Percentiles rank a stretch among this genome's conserved stretches.
Conservation (phyloP, 2,329 filamentous ascomycete genomes). For the Fusarium nurragi region DNA sequence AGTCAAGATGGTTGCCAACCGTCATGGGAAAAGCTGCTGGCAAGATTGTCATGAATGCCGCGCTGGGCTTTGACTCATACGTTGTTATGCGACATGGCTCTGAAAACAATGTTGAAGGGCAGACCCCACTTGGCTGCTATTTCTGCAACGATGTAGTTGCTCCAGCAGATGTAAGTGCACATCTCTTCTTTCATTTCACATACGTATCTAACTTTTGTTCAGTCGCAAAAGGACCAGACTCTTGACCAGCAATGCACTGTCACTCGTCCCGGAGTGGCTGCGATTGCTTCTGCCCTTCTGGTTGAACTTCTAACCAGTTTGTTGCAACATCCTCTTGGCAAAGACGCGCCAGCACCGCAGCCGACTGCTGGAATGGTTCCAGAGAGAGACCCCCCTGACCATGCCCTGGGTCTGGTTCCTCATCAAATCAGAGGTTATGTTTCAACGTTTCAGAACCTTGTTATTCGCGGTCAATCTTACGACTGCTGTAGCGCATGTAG, state of each 20-base stretch:
- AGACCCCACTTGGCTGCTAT: constrained; percentile 86
- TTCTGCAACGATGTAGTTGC: constrained; percentile 99
- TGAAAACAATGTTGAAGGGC: constrained; percentile 63
- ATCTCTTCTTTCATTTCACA: constrained; percentile 44
- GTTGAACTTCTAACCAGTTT: constrained; percentile 91
- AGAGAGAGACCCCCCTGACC: constrained; percentile 65
- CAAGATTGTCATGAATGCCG: constrained; percentile 97
- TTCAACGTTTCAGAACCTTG: constrained; percentile 76
- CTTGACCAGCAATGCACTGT: constrained; percentile 98
- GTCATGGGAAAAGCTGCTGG: constrained; percentile 92
- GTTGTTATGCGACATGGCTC: constrained; percentile 97
- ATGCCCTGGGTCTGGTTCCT: constrained; percentile 75
- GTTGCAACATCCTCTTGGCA: constrained; percentile 83
- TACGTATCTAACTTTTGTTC: constrained; percentile 17
- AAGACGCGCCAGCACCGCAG: constrained; percentile 67
- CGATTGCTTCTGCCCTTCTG: constrained; percentile 88
- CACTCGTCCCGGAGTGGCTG: constrained; percentile 89
- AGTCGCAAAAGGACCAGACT: constrained; percentile 94
- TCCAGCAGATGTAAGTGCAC: constrained; percentile 79
- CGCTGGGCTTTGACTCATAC: constrained; percentile 94
- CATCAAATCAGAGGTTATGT: constrained; percentile 85
- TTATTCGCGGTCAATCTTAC: constrained; percentile 78
- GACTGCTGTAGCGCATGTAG: constrained; percentile 86
- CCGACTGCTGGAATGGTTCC: constrained; percentile 53
- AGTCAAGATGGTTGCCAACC: constrained; percentile 94